Evolutionary conservation across 2,329 filamentous ascomycete genomes (phyloP).

Genomic region (Apiospora arundinis): DNA sequence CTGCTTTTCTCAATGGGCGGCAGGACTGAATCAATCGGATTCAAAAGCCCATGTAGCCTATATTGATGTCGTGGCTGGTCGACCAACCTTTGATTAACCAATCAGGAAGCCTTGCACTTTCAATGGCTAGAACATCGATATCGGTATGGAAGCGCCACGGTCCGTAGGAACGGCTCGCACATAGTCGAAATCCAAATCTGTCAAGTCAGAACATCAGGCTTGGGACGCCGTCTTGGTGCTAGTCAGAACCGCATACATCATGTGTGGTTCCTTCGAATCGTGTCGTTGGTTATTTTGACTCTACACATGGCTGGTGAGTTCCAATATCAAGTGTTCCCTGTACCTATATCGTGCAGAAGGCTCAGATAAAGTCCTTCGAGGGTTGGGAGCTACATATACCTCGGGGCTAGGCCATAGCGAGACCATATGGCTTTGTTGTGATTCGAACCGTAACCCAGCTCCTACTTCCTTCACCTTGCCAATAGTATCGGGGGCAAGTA

Average conservation of each 20-base stretch:
- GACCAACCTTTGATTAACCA: neutral
- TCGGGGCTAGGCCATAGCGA: neutral
- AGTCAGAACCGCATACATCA: neutral
- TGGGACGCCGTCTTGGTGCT: neutral
- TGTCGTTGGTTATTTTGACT: neutral
- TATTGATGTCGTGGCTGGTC: neutral
- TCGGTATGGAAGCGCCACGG: neutral
- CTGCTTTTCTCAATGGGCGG: constrained; percentile 4
- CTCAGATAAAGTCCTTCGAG: neutral
- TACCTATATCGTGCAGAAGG: neutral
- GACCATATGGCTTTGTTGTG: neutral
- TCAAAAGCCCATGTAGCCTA: neutral
- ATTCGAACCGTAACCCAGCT: neutral
- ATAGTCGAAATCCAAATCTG: neutral
- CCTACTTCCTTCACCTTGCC: neutral
- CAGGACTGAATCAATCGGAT: neutral
- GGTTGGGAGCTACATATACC: neutral
- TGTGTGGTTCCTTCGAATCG: neutral
- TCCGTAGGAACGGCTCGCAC: constrained; percentile 1
- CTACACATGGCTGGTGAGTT: neutral
- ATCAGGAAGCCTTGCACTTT: neutral
- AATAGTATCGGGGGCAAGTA: neutral
- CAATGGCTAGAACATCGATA: neutral
- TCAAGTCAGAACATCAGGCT: neutral
- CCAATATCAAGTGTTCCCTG: neutral